These are phyloP conservation scores for Candolleomyces eurysporus DNA, from an alignment of 768 basidiomycete genomes.

Conservation along the genomic window DNA sequence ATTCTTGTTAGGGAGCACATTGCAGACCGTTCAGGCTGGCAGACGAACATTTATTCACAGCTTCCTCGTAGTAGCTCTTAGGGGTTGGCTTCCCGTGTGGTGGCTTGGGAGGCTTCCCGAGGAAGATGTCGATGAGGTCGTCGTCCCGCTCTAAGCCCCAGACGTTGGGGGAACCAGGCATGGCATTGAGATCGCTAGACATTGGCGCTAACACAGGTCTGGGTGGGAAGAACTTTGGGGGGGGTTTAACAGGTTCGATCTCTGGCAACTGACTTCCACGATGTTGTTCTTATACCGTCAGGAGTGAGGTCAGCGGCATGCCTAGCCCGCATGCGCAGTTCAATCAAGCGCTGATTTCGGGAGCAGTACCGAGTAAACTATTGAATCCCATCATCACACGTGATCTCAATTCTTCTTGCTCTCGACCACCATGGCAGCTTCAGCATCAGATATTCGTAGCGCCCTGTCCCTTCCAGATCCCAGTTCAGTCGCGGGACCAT, in stretches of 20 bases:
- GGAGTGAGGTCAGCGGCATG: too few species aligned
- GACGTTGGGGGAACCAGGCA: background rate
- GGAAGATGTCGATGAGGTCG: slow-evolving; percentile 5
- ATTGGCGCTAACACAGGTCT: background rate
- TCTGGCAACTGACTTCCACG: too few species aligned
- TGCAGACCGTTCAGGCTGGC: background rate
- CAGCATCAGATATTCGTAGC: slow-evolving; percentile 81
- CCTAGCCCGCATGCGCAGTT: too few species aligned
- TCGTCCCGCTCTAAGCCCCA: background rate
- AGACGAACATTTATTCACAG: slow-evolving; percentile 40
- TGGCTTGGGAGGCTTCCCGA: background rate
- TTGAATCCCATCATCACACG: slow-evolving; percentile 17
- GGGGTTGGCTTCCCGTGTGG: slow-evolving; percentile 1
- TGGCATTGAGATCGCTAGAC: background rate
- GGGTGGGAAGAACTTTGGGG: too few species aligned
- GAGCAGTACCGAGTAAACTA: too few species aligned
- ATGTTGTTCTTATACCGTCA: too few species aligned
- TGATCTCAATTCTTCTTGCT: slow-evolving; percentile 17
- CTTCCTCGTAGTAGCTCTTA: slow-evolving; percentile 46
- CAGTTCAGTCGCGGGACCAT: slow-evolving; percentile 39
- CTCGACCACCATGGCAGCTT: slow-evolving; percentile 52
- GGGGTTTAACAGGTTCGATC: too few species aligned
- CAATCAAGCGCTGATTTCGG: too few species aligned
- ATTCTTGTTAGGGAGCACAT: background rate
- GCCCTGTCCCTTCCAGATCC: slow-evolving; percentile 65